phyloP scores from a whole-genome alignment of 768 basidiomycete genomes.

The Cystobasidium onofrii region DNA sequence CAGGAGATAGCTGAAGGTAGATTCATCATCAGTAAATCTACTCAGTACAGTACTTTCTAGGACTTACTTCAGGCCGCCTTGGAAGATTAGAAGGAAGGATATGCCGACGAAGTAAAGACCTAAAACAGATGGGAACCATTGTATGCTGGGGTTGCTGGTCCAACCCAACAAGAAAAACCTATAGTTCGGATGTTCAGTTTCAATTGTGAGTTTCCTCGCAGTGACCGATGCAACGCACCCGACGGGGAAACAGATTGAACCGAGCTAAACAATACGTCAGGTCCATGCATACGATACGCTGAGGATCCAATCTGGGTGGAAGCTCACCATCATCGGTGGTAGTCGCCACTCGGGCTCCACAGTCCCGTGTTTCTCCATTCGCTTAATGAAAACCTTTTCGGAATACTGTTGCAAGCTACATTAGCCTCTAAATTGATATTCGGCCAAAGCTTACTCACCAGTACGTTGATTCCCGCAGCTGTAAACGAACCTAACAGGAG shows the following conservation, averaged over 20 bases:
- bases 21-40: neutral
- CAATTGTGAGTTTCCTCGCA: neutral
- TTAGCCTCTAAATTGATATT: no score
- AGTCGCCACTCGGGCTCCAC: slow-evolving; percentile 45
- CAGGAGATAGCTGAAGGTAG: slow-evolving; percentile 42
- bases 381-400: slow-evolving; percentile 40
- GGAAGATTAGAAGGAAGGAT: slow-evolving; percentile 46
- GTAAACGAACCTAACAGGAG: slow-evolving; percentile 44
- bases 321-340: slow-evolving; percentile 44
- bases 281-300: no score
- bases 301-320: no score
- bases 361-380: slow-evolving; percentile 39
- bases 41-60: neutral
- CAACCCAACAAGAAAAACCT: slow-evolving; percentile 20
- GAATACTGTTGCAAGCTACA: slow-evolving; percentile 33
- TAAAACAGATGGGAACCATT: slow-evolving; percentile 42
- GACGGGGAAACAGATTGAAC: slow-evolving; percentile 44
- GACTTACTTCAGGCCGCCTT: slow-evolving; percentile 33
- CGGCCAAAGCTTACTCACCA: no score
- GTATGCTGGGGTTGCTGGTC: slow-evolving; percentile 23
- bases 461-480: slow-evolving; percentile 43
- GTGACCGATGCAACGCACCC: slow-evolving; percentile 25
- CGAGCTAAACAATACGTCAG: slow-evolving; percentile 34
- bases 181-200: no score
- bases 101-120: slow-evolving; percentile 44